Conservation (phyloP, 202 grass and related monocot species). For the Schoenoplectus tabernaemontani region DNA sequence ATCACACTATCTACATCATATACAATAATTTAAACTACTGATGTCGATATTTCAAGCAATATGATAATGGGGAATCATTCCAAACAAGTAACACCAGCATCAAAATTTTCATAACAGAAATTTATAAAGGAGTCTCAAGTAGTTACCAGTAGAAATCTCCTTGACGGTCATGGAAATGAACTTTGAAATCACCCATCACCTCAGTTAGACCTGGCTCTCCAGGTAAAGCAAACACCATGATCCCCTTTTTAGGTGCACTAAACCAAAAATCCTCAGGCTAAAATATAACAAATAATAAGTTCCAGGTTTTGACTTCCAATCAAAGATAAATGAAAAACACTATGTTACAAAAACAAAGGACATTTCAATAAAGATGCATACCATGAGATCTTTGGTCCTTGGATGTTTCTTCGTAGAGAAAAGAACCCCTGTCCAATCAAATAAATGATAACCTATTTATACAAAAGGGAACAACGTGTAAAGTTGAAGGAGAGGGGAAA, state of each 20-base stretch:
- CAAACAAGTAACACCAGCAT: not conserved
- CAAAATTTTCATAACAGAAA: not conserved
- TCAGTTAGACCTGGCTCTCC: constrained; percentile 91
- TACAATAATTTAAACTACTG: not conserved
- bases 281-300: constrained; percentile 38
- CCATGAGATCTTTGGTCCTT: constrained; percentile 96
- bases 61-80: not conserved
- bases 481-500: not conserved
- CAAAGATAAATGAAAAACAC: not conserved
- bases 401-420: constrained; percentile 98
- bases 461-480: constrained; percentile 23
- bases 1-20: not conserved
- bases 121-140: not conserved
- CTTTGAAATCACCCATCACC: constrained; percentile 89
- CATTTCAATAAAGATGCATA: constrained; percentile 28
- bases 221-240: constrained; percentile 97
- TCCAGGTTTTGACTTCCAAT: constrained; percentile 11
- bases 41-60: not conserved
- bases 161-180: constrained; percentile 87
- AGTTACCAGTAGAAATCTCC: constrained; percentile 98
- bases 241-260: constrained; percentile 91
- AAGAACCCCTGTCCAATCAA: constrained; percentile 56
- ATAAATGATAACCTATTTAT: constrained; percentile 2
- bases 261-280: constrained; percentile 99
- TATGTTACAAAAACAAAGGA: not conserved